Evolutionary conservation across 768 basidiomycete species (phyloP), one percentile per base, ranked within the genome.

Genomic region (Lentinus tigrinus): DNA sequence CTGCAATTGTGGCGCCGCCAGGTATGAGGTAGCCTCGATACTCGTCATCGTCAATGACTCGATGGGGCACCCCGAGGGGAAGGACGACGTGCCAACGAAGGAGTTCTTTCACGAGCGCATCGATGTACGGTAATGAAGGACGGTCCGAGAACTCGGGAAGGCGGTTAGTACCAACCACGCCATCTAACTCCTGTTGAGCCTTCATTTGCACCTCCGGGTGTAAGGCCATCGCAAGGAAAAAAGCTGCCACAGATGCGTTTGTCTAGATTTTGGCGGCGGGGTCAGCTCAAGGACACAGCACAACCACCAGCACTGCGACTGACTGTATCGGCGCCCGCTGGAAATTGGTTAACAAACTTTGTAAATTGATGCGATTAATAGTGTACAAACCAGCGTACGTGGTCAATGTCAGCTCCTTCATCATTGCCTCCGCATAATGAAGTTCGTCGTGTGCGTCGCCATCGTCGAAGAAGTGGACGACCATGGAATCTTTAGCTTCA

Each of bases 11-110:
- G 1, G 64, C 28, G 8, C 72, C 72, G 42, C 69, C 69, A 0
- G 74, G 75, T n/a, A 76, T 66, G 26, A 62, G 66, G 58, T 70
- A 71, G 0, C 71, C 73, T 3, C 62, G 47, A 52, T 73, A 74
- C 5, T 67, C 56, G 58, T 72, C 72, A 54, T 74, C 63, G 43
- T 68, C 65, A 3, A 62, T 63, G 3, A 60, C 47, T 10, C 64
- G 48, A 47, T 77, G 77, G 1, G 74, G 69, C 0, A 70, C 63
- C 3, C 73, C 73, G 64, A 61, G 31, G 5, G 57, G 60, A 2
- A 49, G 11, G 14, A 53, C 47, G 14, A 57, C 43, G 31, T 44
- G 44, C 62, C 62, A 63, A 3, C 62, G 44, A 13, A 60, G 8
- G 11, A 37, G 24, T 55, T 63, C 54, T 5, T 27, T 34, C n/a